Conservation (phyloP, 139 green algal species). For the Chlorella sorokiniana region DNA sequence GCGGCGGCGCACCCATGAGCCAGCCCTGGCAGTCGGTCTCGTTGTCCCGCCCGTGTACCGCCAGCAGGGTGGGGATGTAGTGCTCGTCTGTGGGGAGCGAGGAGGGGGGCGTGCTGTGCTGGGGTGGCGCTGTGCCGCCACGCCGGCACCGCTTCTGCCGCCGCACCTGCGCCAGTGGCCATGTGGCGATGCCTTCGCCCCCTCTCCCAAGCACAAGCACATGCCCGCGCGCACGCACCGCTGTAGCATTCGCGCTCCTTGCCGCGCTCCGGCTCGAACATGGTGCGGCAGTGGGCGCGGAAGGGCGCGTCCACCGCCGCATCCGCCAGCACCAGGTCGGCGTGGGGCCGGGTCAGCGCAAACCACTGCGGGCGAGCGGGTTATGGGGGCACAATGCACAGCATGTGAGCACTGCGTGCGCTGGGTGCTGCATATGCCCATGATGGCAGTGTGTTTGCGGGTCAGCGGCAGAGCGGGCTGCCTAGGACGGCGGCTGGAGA, state of each 20-base stretch:
- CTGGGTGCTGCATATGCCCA: too few species aligned
- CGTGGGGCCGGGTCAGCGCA: slow-evolving; percentile 3
- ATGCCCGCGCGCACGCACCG: not conserved
- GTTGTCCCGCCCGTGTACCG: slow-evolving; percentile 14
- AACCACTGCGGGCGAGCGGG: slow-evolving; percentile 9
- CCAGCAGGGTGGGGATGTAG: slow-evolving; percentile 33
- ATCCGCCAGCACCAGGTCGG: not conserved
- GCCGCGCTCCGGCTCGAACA: not conserved
- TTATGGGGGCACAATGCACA: not conserved
- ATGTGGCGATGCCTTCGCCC: too few species aligned
- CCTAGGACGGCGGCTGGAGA: too few species aligned
- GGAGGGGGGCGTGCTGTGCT: not conserved
- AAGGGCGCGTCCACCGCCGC: not conserved
- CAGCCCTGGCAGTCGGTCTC: slow-evolving; percentile 38
- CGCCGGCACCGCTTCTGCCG: too few species aligned
- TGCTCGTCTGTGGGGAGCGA: slow-evolving; percentile 26
- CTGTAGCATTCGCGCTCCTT: slow-evolving; percentile 7
- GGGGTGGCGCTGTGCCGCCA: too few species aligned
- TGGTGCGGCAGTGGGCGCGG: slow-evolving; percentile 6
- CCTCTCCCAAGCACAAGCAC: too few species aligned
- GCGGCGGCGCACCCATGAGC: not conserved
- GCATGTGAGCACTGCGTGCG: too few species aligned
- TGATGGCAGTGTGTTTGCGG: too few species aligned
- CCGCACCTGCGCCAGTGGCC: too few species aligned
- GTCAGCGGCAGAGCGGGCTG: too few species aligned